These are phyloP conservation scores for Ganoderma resinaceum DNA, from an alignment of 1,284 basidiomycete species.

Conservation along the genomic window DNA sequence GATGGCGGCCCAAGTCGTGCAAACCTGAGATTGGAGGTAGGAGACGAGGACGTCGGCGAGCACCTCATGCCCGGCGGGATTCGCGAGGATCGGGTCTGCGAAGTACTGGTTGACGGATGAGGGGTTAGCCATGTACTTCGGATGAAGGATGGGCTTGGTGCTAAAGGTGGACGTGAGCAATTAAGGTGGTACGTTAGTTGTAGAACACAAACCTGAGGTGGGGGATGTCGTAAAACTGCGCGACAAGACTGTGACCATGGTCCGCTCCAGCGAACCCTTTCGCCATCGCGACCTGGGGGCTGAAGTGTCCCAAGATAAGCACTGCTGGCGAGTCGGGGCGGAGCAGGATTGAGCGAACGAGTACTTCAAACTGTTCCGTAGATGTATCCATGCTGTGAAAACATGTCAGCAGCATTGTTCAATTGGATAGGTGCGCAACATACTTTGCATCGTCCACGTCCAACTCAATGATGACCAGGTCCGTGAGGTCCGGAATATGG, in stretches of 20 bases:
- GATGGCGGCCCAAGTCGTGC: conserved; percentile 82
- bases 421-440: conserved; percentile 41
- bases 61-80: conserved; percentile 79
- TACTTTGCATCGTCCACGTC: conserved; percentile 89
- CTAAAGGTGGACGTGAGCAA: conserved; percentile 43
- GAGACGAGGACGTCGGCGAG: conserved; percentile 86
- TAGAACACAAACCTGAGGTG: conserved; percentile 69
- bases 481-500: conserved; percentile 91
- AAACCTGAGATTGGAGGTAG: conserved; percentile 89
- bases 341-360: conserved; percentile 88
- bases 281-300: conserved; percentile 79
- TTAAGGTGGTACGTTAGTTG: neutral
- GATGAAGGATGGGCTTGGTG: conserved; percentile 83
- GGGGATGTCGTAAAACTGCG: conserved; percentile 95
- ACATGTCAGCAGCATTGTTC: conserved; percentile 14
- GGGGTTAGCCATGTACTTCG: conserved; percentile 82
- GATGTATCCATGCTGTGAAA: conserved; percentile 67
- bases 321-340: conserved; percentile 90
- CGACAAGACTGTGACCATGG: conserved; percentile 85
- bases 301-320: conserved; percentile 91
- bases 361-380: conserved; percentile 87
- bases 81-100: conserved; percentile 86
- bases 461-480: conserved; percentile 93
- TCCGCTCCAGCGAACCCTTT: conserved; percentile 90
- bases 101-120: conserved; percentile 76